phyloP scores from a whole-genome alignment of 2,329 filamentous ascomycete species.

The Alternaria triticina region DNA sequence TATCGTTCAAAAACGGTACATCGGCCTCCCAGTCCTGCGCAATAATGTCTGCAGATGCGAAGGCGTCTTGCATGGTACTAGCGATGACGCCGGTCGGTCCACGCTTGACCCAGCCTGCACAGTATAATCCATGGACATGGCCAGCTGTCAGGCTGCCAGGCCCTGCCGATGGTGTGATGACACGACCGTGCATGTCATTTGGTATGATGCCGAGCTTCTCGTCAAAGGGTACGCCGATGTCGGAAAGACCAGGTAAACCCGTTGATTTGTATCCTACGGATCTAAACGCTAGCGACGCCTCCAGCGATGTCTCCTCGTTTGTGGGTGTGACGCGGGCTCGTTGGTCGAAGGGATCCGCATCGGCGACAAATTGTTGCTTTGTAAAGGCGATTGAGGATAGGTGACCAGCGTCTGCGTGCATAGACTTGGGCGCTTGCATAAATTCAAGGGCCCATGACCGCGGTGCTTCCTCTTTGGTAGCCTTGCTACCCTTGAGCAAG shows the following conservation, averaged over 20 bases:
- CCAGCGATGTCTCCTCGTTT: conserved; percentile 57
- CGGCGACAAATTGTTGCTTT: conserved; percentile 49
- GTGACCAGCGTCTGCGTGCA: conserved; percentile 60
- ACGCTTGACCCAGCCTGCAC: conserved; percentile 94
- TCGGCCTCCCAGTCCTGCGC: conserved; percentile 72
- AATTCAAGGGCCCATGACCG: conserved; percentile 88
- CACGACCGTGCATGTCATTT: conserved; percentile 81
- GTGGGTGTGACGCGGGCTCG: conserved; percentile 59
- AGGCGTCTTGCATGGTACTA: conserved; percentile 94
- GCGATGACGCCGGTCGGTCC: conserved; percentile 96
- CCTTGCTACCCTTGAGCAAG: conserved; percentile 73
- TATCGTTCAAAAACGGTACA: conserved; percentile 57
- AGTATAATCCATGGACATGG: conserved; percentile 78
- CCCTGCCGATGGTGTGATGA: conserved; percentile 55
- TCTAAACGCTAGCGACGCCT: conserved; percentile 79
- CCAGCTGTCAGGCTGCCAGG: conserved; percentile 53
- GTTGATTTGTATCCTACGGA: conserved; percentile 94
- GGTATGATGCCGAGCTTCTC: conserved; percentile 74
- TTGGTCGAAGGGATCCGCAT: conserved; percentile 55
- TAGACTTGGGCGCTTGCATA: conserved; percentile 76
- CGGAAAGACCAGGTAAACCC: conserved; percentile 74
- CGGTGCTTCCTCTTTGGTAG: conserved; percentile 54
- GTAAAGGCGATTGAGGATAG: conserved; percentile 74
- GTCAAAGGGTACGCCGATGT: conserved; percentile 81
- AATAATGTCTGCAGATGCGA: conserved; percentile 84